Conservation (phyloP, 257 asterid species). For the Dorcoceras hygrometricum region DNA sequence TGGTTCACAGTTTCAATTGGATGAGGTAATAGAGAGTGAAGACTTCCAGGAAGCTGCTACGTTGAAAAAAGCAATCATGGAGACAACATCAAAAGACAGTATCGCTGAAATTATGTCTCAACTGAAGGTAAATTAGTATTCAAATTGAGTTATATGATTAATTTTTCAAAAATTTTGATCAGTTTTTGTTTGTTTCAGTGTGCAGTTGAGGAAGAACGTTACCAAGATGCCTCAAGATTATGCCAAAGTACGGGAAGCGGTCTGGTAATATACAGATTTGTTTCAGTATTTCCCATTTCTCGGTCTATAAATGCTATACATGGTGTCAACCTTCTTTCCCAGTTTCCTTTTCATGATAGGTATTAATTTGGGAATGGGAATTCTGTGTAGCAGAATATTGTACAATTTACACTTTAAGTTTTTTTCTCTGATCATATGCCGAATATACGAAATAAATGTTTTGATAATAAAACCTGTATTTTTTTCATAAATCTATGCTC, state of each 20-base stretch:
- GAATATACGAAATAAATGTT: too few relatives aligned
- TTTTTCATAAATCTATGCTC: too few relatives aligned
- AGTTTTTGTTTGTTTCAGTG: conserved; percentile 35
- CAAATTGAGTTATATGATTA: conserved; percentile 20
- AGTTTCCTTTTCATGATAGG: not conserved
- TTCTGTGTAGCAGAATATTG: too few relatives aligned
- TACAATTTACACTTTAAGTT: too few relatives aligned
- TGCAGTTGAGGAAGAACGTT: conserved; percentile 81
- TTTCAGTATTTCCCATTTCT: not conserved
- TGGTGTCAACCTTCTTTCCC: not conserved
- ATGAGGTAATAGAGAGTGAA: conserved; percentile 86
- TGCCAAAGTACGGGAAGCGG: conserved; percentile 85
- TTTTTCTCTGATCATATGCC: too few relatives aligned
- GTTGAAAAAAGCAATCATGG: conserved; percentile 63
- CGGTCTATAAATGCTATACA: not conserved
- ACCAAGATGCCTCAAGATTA: conserved; percentile 89
- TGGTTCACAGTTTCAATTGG: conserved; percentile 73
- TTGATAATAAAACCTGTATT: too few relatives aligned
- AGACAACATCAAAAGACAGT: conserved; percentile 70
- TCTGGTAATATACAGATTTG: conserved; percentile 52
- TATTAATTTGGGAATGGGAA: too few relatives aligned
- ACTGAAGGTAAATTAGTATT: conserved; percentile 51
- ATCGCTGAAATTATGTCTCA: conserved; percentile 70
- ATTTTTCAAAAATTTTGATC: conserved; percentile 17
- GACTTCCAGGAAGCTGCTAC: conserved; percentile 84